Conservation (phyloP, 2,329 filamentous ascomycete species). For the Teratosphaeria pseudoeucalypti region DNA sequence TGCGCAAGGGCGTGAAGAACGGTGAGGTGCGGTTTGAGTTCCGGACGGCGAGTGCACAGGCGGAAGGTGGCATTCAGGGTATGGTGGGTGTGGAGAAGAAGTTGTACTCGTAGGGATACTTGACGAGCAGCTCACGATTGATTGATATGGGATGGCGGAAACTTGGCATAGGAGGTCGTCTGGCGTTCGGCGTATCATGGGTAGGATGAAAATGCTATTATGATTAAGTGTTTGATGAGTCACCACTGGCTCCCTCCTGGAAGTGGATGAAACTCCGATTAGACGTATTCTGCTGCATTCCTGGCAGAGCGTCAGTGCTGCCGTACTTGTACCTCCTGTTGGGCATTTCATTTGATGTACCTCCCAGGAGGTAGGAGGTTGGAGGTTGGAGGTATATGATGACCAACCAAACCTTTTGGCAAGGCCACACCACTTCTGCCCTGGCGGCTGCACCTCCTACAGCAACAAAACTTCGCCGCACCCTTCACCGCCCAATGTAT, state of each 20-base stretch:
- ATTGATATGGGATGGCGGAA: background rate
- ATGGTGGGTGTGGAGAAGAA: slow-evolving; percentile 99
- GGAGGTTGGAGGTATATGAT: too few relatives aligned
- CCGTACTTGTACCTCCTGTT: too few relatives aligned
- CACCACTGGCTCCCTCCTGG: background rate
- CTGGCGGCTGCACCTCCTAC: too few relatives aligned
- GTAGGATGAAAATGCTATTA: background rate
- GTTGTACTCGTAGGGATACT: slow-evolving; percentile 50
- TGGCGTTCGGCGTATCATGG: background rate
- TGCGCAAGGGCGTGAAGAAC: slow-evolving; percentile 63
- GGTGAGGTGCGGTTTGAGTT: slow-evolving; percentile 86
- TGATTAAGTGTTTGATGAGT: background rate
- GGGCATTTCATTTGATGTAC: too few relatives aligned
- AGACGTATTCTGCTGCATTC: background rate
- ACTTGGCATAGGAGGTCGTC: background rate
- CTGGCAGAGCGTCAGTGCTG: too few relatives aligned
- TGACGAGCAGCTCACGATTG: slow-evolving; percentile 41
- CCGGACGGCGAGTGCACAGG: slow-evolving; percentile 83
- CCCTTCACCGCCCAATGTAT: background rate
- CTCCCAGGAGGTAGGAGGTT: too few relatives aligned
- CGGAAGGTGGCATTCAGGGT: slow-evolving; percentile 90
- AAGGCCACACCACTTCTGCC: background rate
- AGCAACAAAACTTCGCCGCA: background rate
- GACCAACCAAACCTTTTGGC: background rate
- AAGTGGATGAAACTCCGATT: too few relatives aligned